A percentile compares a stretch with the other conserved stretches of the same genome.
These are phyloP conservation scores for Conticribra guillardii DNA, from an alignment of 108 stramenopile species.

Conservation along the genomic window DNA sequence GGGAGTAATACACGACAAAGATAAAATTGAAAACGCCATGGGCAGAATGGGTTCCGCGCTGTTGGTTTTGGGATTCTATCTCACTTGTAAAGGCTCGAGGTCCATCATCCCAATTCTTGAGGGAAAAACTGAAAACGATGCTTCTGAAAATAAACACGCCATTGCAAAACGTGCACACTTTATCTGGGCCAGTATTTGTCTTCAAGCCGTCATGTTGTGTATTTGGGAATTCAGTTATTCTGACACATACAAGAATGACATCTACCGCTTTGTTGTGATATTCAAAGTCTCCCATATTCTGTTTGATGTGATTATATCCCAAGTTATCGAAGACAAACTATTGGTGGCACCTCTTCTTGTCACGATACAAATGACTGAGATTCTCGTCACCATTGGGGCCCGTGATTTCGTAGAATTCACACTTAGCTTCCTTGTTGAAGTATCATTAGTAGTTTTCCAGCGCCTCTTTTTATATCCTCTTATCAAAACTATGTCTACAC, in stretches of 20 bases:
- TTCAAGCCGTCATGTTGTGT: constrained; percentile 57
- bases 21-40: constrained; percentile 55
- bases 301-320: constrained; percentile 60
- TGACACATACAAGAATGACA: constrained; percentile 55
- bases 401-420: constrained; percentile 77
- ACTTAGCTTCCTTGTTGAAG: constrained; percentile 68
- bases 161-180: constrained; percentile 81
- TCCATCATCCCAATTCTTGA: constrained; percentile 43
- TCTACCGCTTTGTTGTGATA: constrained; percentile 66
- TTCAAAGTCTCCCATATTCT: constrained; percentile 72
- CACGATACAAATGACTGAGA: constrained; percentile 64
- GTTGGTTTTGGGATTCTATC: constrained; percentile 64
- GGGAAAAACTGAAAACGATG: constrained; percentile 16
- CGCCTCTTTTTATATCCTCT: constrained; percentile 78
- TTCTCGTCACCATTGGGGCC: constrained; percentile 83
- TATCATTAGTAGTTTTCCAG: constrained; percentile 64
- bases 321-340: constrained; percentile 61
- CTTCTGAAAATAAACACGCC: constrained; percentile 43
- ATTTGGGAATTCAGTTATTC: constrained; percentile 87
- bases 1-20: constrained; percentile 50
- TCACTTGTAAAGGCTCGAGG: constrained; percentile 40
- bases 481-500: constrained; percentile 46
- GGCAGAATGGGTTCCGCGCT: constrained; percentile 73
- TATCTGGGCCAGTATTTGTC: constrained; percentile 42
- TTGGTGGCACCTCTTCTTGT: constrained; percentile 74